These are phyloP conservation scores for Phytopythium montanum DNA, from an alignment of 352 stramenopile species.

Conservation along the genomic window DNA sequence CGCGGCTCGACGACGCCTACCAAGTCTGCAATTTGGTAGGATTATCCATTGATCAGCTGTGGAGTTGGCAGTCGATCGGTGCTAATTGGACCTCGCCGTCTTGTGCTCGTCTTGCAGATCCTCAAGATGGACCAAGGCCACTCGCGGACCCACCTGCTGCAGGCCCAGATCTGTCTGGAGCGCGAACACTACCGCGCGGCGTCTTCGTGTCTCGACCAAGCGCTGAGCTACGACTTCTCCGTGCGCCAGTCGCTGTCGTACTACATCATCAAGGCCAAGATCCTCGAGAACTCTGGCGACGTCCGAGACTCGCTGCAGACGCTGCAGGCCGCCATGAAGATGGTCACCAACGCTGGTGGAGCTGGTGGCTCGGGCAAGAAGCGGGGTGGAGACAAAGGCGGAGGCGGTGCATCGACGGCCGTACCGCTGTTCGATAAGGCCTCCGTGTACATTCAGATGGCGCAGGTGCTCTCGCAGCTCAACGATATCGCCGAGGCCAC, in stretches of 20 bases:
- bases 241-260: conserved; percentile 83
- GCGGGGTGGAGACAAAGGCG: background rate
- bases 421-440: conserved; percentile 81
- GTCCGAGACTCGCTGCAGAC: conserved; percentile 76
- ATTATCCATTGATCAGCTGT: background rate
- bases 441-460: conserved; percentile 86
- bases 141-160: conserved; percentile 76
- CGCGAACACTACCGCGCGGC: conserved; percentile 73
- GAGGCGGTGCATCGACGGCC: background rate
- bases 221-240: conserved; percentile 87
- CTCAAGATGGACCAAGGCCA: conserved; percentile 77
- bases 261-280: conserved; percentile 86
- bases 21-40: conserved; percentile 54
- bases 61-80: background rate
- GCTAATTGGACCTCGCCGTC: background rate
- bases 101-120: conserved; percentile 22
- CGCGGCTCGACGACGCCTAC: conserved; percentile 76
- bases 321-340: conserved; percentile 79
- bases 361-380: conserved; percentile 10
- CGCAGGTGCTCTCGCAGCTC: conserved; percentile 74
- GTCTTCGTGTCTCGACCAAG: conserved; percentile 78
- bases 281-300: conserved; percentile 73
- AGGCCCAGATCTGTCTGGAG: conserved; percentile 79
- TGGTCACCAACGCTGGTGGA: conserved; percentile 18
- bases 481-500: conserved; percentile 70